Evolutionary conservation across 306 rosid species (phyloP).

Genomic region (Rosa lucieae): DNA sequence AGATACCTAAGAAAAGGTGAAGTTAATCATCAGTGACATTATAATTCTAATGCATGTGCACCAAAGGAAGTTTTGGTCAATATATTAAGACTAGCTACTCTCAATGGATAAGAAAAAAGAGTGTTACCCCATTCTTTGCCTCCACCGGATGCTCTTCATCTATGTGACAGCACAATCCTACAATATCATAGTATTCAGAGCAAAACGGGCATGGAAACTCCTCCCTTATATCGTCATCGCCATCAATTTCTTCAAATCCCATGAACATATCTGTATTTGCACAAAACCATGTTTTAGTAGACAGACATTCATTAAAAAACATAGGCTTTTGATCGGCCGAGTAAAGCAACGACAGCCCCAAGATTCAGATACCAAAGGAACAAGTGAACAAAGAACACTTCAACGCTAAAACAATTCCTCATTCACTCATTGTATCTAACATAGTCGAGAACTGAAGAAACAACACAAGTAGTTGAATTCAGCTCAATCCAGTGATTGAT

Average conservation of each 20-base stretch:
- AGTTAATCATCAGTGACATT: not conserved
- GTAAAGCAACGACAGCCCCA: not conserved
- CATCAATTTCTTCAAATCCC: conserved; percentile 87
- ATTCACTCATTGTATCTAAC: not conserved
- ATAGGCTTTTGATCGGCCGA: not conserved
- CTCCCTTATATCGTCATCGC: conserved; percentile 85
- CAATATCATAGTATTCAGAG: conserved; percentile 85
- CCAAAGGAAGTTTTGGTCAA: not conserved
- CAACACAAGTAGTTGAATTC: not conserved
- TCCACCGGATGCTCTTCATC: conserved; percentile 95
- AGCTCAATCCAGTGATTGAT: conserved; percentile 4
- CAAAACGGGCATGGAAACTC: conserved; percentile 94
- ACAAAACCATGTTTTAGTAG: conserved; percentile 20
- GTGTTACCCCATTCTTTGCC: conserved; percentile 82
- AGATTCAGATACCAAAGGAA: not conserved
- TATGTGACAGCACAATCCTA: conserved; percentile 96
- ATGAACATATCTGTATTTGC: conserved; percentile 70
- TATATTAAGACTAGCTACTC: conserved; percentile 5
- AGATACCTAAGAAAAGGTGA: conserved; percentile 5
- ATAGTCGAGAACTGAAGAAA: not conserved
- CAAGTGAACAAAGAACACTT: not conserved
- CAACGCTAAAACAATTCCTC: not conserved
- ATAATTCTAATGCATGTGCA: not conserved
- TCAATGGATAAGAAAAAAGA: conserved; percentile 11
- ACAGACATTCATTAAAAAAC: not conserved